Percentiles rank a stretch among this genome's conserved stretches.
Evolutionary conservation across 1,284 basidiomycete genomes (phyloP).

Genomic region (Papiliotrema flavescens): DNA sequence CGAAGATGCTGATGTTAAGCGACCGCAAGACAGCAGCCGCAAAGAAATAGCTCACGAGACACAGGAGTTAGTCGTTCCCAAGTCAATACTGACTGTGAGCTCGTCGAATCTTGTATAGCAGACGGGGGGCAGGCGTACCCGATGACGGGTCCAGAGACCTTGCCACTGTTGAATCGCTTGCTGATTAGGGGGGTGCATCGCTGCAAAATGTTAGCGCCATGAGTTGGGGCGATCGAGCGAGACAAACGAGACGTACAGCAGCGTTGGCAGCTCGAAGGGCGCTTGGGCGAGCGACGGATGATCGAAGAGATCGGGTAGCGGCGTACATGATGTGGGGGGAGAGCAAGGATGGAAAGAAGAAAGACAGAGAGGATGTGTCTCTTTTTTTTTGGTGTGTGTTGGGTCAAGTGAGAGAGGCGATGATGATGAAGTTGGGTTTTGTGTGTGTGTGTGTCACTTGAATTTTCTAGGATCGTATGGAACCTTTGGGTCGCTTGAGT

Average conservation of each 20-base stretch:
- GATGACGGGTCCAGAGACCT: constrained; percentile 53
- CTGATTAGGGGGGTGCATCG: constrained; percentile 32
- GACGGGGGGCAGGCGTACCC: constrained; percentile 20
- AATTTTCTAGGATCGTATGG: too few relatives aligned
- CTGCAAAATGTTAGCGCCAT: constrained; percentile 14
- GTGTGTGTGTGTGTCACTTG: too few relatives aligned
- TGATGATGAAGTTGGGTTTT: neutral
- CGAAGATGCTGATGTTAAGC: constrained; percentile 61
- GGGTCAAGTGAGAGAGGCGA: neutral
- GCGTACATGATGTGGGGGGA: constrained; percentile 31
- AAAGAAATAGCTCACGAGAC: constrained; percentile 57
- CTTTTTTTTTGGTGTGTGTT: too few relatives aligned
- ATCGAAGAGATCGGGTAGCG: constrained; percentile 33
- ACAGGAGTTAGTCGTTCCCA: constrained; percentile 70
- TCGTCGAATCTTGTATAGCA: neutral
- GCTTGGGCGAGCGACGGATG: constrained; percentile 11
- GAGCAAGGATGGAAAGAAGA: neutral
- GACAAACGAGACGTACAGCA: constrained; percentile 12
- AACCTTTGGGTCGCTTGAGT: neutral
- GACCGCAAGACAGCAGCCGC: neutral
- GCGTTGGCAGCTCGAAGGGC: constrained; percentile 19
- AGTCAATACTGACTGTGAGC: constrained; percentile 48
- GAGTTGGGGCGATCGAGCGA: neutral
- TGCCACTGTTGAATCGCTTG: constrained; percentile 51
- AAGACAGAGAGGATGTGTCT: neutral